phyloP scores from a whole-genome alignment of 345 rosid genomes.

The Arabidopsis arenosa region DNA sequence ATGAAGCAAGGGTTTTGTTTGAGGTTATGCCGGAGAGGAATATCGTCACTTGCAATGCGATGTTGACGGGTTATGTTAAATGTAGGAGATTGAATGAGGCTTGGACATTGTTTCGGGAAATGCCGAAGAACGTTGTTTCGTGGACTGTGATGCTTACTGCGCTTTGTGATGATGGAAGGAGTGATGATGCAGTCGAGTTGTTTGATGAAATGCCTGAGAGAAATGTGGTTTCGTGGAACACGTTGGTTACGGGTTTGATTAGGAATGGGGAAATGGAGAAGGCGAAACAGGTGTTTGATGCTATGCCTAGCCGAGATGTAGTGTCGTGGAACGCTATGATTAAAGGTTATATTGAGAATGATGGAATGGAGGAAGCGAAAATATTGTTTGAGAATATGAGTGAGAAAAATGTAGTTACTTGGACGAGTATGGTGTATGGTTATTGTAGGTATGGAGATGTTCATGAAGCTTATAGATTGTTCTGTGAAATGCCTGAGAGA shows the following conservation, averaged over 20 bases:
- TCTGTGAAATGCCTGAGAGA: slow-evolving; percentile 61
- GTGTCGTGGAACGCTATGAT: slow-evolving; percentile 69
- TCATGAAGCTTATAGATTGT: slow-evolving; percentile 53
- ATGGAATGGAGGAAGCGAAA: slow-evolving; percentile 55
- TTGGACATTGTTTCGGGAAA: slow-evolving; percentile 50
- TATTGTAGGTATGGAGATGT: slow-evolving; percentile 55
- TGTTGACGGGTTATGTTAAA: slow-evolving; percentile 59
- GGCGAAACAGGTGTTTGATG: slow-evolving; percentile 57
- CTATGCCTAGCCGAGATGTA: slow-evolving; percentile 50
- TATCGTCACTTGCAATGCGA: slow-evolving; percentile 64
- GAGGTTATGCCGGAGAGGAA: slow-evolving; percentile 60
- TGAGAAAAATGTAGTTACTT: slow-evolving; percentile 66
- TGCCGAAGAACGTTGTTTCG: slow-evolving; percentile 69
- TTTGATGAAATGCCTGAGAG: slow-evolving; percentile 70
- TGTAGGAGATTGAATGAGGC: slow-evolving; percentile 56
- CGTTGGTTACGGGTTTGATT: slow-evolving; percentile 59
- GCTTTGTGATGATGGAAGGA: slow-evolving; percentile 51
- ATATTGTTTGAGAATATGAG: slow-evolving; percentile 57
- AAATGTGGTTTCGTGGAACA: slow-evolving; percentile 71
- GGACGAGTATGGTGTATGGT: slow-evolving; percentile 73
- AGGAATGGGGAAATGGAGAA: slow-evolving; percentile 57
- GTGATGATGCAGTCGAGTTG: slow-evolving; percentile 53
- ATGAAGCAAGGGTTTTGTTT: slow-evolving; percentile 61
- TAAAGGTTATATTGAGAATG: slow-evolving; percentile 55
- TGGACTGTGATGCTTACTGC: slow-evolving; percentile 69